A percentile compares a stretch with the other conserved stretches of the same genome.
Evolutionary conservation across 768 basidiomycete species (phyloP).

Genomic region (Suillus tomentosus): DNA sequence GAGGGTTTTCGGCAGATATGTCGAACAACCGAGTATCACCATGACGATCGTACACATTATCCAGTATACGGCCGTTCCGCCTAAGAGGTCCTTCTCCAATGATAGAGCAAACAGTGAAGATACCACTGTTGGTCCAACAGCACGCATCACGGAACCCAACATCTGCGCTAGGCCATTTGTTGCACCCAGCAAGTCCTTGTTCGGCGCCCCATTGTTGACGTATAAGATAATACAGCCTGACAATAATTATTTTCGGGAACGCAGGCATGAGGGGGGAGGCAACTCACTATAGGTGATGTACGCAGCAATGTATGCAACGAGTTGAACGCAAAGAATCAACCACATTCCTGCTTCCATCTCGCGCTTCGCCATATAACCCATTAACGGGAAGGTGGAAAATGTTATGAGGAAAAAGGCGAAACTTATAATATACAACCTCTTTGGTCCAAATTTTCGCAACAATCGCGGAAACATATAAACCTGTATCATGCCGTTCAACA

Average conservation of each 20-base stretch:
- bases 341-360: slow-evolving; percentile 12
- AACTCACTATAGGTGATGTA: slow-evolving; percentile 11
- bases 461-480: slow-evolving; percentile 13
- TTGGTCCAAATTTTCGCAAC: slow-evolving; percentile 7
- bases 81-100: slow-evolving; percentile 26
- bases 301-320: slow-evolving; percentile 6
- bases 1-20: slow-evolving; percentile 7
- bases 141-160: slow-evolving; percentile 21
- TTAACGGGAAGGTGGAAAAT: slow-evolving; percentile 11
- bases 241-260: neutral
- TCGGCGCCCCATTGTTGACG: slow-evolving; percentile 14
- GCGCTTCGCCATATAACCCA: slow-evolving; percentile 13
- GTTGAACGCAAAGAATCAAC: slow-evolving; percentile 7
- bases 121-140: slow-evolving; percentile 24
- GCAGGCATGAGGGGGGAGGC: neutral
- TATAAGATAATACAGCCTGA: slow-evolving; percentile 15
- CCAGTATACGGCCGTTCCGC: slow-evolving; percentile 37
- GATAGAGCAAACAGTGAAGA: slow-evolving; percentile 31
- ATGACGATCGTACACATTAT: slow-evolving; percentile 18
- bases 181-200: slow-evolving; percentile 22
- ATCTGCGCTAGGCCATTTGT: slow-evolving; percentile 35
- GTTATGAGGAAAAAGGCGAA: slow-evolving; percentile 10
- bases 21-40: neutral
- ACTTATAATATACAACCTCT: slow-evolving; percentile 11
- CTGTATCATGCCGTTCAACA: slow-evolving; percentile 13